A percentile compares a stretch with the other conserved stretches of the same genome.
phyloP scores from a whole-genome alignment of 1,284 basidiomycete species.

The Cryptococcus sp. region DNA sequence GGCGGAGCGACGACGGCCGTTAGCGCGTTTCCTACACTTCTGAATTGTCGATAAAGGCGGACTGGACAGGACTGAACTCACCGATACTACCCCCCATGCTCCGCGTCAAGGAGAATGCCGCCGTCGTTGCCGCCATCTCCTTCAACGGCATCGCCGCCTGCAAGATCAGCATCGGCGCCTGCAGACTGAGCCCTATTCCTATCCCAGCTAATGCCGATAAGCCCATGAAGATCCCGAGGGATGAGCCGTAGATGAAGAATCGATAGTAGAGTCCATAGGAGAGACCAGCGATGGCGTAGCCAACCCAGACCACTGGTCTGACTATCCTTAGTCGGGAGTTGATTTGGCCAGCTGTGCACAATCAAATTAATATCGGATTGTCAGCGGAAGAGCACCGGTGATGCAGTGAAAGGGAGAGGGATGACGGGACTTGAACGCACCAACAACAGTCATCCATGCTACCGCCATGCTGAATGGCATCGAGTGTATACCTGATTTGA shows the following conservation, averaged over 20 bases:
- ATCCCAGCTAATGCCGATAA: conserved; percentile 30
- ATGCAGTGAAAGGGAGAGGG: no score
- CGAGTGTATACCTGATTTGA: conserved; percentile 36
- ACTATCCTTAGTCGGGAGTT: conserved; percentile 37
- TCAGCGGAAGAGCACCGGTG: not conserved
- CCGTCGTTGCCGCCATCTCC: conserved; percentile 50
- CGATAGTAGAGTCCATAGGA: conserved; percentile 36
- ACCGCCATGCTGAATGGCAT: conserved; percentile 37
- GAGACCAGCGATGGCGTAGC: conserved; percentile 35
- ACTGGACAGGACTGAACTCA: conserved; percentile 9
- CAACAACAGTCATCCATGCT: conserved; percentile 35
- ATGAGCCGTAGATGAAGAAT: conserved; percentile 26
- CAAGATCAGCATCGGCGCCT: conserved; percentile 40
- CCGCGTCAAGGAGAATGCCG: conserved; percentile 39
- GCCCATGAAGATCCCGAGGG: conserved; percentile 28
- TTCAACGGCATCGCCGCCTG: conserved; percentile 50
- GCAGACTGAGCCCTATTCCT: conserved; percentile 36
- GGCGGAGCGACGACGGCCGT: no score
- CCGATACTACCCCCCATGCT: conserved; percentile 43
- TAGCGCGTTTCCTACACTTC: not conserved
- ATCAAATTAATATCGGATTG: not conserved
- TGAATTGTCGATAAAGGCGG: not conserved
- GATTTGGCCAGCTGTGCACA: conserved; percentile 34
- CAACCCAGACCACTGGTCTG: conserved; percentile 45
- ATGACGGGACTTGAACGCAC: conserved; percentile 7